Evolutionary conservation across 164 flowering plant species (phyloP).

Genomic region (Umbellularia californica): DNA sequence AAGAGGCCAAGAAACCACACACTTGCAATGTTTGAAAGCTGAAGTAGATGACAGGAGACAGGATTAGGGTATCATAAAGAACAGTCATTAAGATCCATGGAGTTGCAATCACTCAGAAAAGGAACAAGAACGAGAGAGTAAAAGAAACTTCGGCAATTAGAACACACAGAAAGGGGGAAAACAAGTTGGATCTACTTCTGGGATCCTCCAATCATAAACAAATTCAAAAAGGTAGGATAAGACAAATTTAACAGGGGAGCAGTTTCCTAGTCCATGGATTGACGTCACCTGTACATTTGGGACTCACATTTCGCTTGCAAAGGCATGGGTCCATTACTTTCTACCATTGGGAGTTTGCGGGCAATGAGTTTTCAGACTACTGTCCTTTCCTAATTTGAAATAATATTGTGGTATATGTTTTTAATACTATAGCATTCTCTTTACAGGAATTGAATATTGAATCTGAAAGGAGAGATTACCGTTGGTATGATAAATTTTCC

Average conservation of each 20-base stretch:
- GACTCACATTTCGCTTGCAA: not conserved
- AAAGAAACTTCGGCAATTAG: too few species aligned
- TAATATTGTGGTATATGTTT: not conserved
- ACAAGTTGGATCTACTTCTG: too few species aligned
- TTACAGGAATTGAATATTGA: not conserved
- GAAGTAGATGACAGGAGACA: constrained; percentile 12
- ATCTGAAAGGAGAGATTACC: constrained; percentile 39
- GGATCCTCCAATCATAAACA: too few species aligned
- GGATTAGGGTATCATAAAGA: not conserved
- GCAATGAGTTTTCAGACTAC: not conserved
- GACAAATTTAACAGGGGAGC: not conserved
- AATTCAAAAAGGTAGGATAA: too few species aligned
- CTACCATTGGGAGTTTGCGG: not conserved
- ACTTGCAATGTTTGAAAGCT: constrained; percentile 91
- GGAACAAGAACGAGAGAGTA: too few species aligned
- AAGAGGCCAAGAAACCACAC: constrained; percentile 82
- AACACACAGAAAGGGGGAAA: too few species aligned
- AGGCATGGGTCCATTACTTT: not conserved
- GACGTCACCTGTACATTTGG: not conserved
- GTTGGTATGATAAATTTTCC: constrained; percentile 98
- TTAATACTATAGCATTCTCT: not conserved
- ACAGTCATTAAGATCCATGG: too few species aligned
- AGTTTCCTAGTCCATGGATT: not conserved
- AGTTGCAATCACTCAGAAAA: too few species aligned
- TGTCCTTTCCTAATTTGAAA: not conserved